A percentile compares a stretch with the other conserved stretches of the same genome.
phyloP scores from a whole-genome alignment of 805 yeast genomes.

The Nakazawaea laoshanensis region DNA sequence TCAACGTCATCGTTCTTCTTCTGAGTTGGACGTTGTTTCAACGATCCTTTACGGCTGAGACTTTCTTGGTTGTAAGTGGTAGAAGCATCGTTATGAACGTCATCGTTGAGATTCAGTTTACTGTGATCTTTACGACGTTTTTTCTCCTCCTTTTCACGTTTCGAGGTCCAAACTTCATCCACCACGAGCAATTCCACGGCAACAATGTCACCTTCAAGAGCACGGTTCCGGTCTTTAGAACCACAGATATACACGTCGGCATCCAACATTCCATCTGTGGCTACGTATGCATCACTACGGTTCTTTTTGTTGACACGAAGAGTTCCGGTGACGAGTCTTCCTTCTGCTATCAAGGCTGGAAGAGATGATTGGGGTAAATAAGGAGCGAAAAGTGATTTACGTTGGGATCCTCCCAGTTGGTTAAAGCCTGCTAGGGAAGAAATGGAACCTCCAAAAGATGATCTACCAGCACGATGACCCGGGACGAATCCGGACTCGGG shows the following conservation, averaged over 20 bases:
- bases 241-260: conserved; percentile 98
- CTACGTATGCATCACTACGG: conserved; percentile 96
- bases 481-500: conserved; percentile 51
- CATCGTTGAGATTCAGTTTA: conserved; percentile 41
- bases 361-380: conserved; percentile 89
- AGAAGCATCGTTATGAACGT: conserved; percentile 75
- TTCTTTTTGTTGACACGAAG: conserved; percentile 93
- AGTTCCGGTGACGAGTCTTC: conserved; percentile 86
- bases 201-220: conserved; percentile 92
- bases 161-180: conserved; percentile 96
- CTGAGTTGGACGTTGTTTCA: conserved; percentile 92
- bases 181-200: conserved; percentile 92
- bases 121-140: conserved; percentile 73
- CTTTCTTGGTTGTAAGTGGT: conserved; percentile 33
- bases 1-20: conserved; percentile 98
- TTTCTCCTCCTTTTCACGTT: conserved; percentile 94
- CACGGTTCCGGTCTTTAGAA: conserved; percentile 95
- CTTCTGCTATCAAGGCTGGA: conserved; percentile 84
- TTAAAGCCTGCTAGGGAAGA: conserved; percentile 37
- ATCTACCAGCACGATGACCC: conserved; percentile 63
- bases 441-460: conserved; percentile 60
- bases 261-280: conserved; percentile 91
- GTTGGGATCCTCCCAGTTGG: conserved; percentile 27
- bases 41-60: conserved; percentile 74
- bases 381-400: conserved; percentile 90